Conservation (phyloP, 805 yeast species). For the Torulaspora delbrueckii region DNA sequence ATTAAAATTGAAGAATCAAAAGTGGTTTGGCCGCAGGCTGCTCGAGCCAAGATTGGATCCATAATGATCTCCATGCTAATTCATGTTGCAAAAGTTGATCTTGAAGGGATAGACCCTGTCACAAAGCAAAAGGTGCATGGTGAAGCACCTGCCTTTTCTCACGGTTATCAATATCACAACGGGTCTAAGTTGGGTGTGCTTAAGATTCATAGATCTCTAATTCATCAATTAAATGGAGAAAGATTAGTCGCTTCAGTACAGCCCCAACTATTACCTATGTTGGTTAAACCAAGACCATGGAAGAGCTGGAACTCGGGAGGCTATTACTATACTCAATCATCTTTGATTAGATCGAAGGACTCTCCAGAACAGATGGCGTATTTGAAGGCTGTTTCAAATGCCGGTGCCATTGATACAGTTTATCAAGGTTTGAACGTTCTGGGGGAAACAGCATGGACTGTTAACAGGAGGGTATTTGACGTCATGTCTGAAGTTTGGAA, state of each 20-base stretch:
- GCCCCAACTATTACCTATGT: conserved; percentile 91
- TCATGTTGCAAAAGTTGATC: conserved; percentile 78
- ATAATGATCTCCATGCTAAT: conserved; percentile 67
- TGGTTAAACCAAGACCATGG: conserved; percentile 90
- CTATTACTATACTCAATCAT: conserved; percentile 57
- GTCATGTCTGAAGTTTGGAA: conserved; percentile 82
- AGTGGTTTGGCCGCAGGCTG: conserved; percentile 50
- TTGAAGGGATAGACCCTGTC: conserved; percentile 74
- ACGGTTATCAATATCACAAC: conserved; percentile 72
- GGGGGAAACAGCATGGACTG: conserved; percentile 90
- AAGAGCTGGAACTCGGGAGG: conserved; percentile 79
- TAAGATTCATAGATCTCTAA: conserved; percentile 65
- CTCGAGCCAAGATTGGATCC: conserved; percentile 75
- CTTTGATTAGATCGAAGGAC: conserved; percentile 71
- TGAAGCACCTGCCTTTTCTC: conserved; percentile 84
- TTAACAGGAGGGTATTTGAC: conserved; percentile 65
- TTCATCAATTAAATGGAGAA: conserved; percentile 62
- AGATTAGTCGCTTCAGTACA: conserved; percentile 59
- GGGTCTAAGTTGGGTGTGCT: conserved; percentile 82
- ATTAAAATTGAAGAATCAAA: conserved; percentile 37
- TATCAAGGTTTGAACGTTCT: conserved; percentile 79
- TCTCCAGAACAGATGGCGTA: conserved; percentile 89
- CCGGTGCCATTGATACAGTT: conserved; percentile 58
- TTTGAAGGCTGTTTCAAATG: conserved; percentile 73
- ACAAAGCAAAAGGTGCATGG: conserved; percentile 65